Conservation (phyloP, 129 eudicot species). For the Kitagawia praeruptora region DNA sequence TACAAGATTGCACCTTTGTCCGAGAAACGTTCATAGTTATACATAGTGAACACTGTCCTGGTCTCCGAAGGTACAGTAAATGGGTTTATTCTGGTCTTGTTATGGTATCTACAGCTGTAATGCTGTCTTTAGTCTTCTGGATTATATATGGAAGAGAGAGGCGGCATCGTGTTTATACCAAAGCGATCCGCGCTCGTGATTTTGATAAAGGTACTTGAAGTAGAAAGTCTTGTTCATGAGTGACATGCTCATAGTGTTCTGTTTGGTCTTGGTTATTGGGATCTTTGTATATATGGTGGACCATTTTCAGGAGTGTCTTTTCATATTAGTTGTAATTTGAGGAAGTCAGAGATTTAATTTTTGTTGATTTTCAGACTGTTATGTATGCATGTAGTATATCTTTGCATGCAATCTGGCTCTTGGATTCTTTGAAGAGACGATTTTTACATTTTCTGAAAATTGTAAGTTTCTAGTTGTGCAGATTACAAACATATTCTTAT, state of each 20-base stretch:
- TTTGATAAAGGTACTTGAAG: constrained; percentile 21
- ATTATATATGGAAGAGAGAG: constrained; percentile 88
- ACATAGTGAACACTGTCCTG: constrained; percentile 54
- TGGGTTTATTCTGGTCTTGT: constrained; percentile 72
- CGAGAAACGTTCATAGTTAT: constrained; percentile 59
- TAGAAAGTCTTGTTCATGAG: neutral
- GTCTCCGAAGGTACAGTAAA: constrained; percentile 50
- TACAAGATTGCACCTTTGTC: constrained; percentile 76
- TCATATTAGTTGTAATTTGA: neutral
- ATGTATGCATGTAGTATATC: neutral
- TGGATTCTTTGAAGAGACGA: neutral
- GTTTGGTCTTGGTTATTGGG: neutral
- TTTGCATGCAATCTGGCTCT: neutral
- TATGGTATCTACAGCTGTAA: constrained; percentile 68
- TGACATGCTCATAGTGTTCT: neutral
- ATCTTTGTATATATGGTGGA: neutral
- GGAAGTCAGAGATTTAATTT: neutral
- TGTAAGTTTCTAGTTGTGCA: neutral
- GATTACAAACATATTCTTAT: neutral
- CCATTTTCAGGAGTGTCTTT: neutral
- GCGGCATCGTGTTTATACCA: constrained; percentile 74
- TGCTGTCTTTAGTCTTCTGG: constrained; percentile 78
- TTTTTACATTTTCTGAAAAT: neutral
- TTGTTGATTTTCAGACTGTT: neutral
- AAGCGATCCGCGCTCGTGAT: constrained; percentile 24